Evolutionary conservation across 352 stramenopile genomes (phyloP), one percentile per base, ranked within the genome.

Genomic region (Globisporangium splendens): DNA sequence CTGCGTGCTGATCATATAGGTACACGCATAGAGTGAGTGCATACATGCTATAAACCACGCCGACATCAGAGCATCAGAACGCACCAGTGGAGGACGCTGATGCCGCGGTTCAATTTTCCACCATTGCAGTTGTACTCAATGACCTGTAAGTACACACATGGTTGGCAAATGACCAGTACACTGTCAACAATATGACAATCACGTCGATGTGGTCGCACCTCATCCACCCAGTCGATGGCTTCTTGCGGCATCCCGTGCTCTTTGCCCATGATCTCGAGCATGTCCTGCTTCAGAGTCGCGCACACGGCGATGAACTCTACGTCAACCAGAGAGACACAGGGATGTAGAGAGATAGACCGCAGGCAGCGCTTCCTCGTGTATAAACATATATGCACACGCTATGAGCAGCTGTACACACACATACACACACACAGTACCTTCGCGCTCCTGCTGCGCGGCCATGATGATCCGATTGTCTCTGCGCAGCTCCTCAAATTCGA

Each of bases 61-160:
- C 28, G 5, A 8, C 28, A 6, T 35, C 28, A 35, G 28, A 31
- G 24, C 24, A 31, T 31, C 24, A 31, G 22, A 3, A 50, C 62
- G 20, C 28, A 92, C 84, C 83, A 93, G 62, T 97, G 76, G 55
- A 98, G 75, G 62, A 99, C 96, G 61, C 94, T 98, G 46, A 99
- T 89, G 46, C 97, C 97, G 51, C 97, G 91, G 74, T 98, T 99
- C 63, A 99, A 91, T 82, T 99, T 99, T 35, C 97, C 97, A 53
- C 96, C 96, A 28, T 96, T 86, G 66, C 98, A 97, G 68, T 98
- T 99, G 89, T 99, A 99, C 43, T 97, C 80, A 38, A 98, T 75
- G 56, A 97, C 83, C 50, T 86, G 18, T 21, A 14, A 8, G 18
- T 18, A 49, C 24, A 49, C 5, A 49, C 8, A 13, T 22, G 3